Base-by-base conservation (phyloP, 192 early-diverging fungal species). In the Umbelopsis sp. region DNA sequence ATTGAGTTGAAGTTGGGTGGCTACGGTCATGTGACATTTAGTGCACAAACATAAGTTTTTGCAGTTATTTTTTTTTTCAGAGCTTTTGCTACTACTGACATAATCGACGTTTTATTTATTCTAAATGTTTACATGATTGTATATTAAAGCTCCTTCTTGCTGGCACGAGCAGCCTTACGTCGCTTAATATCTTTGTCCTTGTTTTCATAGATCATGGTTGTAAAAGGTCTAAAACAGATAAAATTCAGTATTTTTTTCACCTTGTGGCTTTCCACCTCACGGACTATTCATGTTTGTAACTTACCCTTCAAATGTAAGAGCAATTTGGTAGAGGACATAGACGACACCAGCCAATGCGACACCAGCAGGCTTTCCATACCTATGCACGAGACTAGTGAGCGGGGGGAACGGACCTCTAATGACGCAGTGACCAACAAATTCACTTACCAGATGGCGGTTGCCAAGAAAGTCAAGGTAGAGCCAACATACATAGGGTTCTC, bases 401-500 rank as follows among this genome's bases (percentile, higher is more conserved):
- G 38, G 38, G 4, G 0, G 8, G 12, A 11, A 11, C 38, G 7
- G 38, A 11, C 8, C 38, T 41, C 38, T 6, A 41, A 41, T 41
- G 8, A 41, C 38, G 38, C 36, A 38, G 36, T 5, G 36, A 8
- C 38, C 38, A 41, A 11, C 38, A 41, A 41, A 41, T 41, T 41
- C 25, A 76, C 85, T 41, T 89, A 87, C 93, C 91, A 95, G 67
- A 97, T 80, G 41, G 96, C 90, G 36, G 89, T 89, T 47, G 89
- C 92, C 16, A 96, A 67, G 79, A 97, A 97, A 56, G 87, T 90
- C 80, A 96, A 78, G 11, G 94, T 94, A 7, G 95, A 95, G 32
- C 96, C 96, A 62, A 87, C 87, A 75, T 97, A 97, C 96, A 97
- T 97, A n/a, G 96, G 96, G 82, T 97, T 93, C 10, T 94, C 92